Conservation (phyloP, 2,329 filamentous ascomycete genomes). For the Diplocarpon rosae region DNA sequence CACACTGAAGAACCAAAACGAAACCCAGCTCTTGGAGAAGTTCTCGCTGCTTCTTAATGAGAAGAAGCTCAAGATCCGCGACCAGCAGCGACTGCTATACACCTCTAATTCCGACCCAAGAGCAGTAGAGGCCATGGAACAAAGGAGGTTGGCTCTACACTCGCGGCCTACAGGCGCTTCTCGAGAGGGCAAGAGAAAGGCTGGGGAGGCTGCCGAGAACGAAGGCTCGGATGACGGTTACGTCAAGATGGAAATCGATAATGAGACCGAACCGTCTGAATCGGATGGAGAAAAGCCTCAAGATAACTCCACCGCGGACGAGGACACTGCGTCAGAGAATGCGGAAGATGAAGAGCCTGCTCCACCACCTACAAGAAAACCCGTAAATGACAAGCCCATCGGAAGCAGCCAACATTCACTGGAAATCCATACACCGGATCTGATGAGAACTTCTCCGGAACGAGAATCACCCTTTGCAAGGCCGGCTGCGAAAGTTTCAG, state of each 20-base stretch:
- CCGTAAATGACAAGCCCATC: conserved; percentile 2
- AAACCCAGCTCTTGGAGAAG: conserved; percentile 55
- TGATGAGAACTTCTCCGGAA: conserved; percentile 9
- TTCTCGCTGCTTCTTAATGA: conserved; percentile 62
- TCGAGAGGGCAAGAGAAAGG: conserved; percentile 41
- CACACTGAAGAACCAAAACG: conserved; percentile 53
- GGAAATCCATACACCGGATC: conserved; percentile 1
- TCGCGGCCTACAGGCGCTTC: conserved; percentile 26
- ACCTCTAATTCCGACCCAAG: conserved; percentile 20
- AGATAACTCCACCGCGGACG: conserved; percentile 13
- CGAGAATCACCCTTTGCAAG: conserved; percentile 16
- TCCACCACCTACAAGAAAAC: conserved; percentile 6
- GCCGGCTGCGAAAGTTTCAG: conserved; percentile 5
- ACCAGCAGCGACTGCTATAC: conserved; percentile 53
- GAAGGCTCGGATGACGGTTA: conserved; percentile 37
- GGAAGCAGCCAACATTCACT: conserved; percentile 1
- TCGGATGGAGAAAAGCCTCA: conserved; percentile 16
- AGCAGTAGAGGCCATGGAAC: conserved; percentile 13
- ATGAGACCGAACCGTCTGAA: conserved; percentile 8
- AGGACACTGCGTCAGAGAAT: conserved; percentile 15
- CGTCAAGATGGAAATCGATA: conserved; percentile 41
- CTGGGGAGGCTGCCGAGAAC: conserved; percentile 24
- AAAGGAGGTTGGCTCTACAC: conserved; percentile 4
- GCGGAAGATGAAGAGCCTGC: conserved; percentile 7
- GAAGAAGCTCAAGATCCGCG: conserved; percentile 70